Evolutionary conservation across 2,329 filamentous ascomycete species (phyloP), one percentile per base, ranked within the genome.

Genomic region (Aureobasidium leucospermi): DNA sequence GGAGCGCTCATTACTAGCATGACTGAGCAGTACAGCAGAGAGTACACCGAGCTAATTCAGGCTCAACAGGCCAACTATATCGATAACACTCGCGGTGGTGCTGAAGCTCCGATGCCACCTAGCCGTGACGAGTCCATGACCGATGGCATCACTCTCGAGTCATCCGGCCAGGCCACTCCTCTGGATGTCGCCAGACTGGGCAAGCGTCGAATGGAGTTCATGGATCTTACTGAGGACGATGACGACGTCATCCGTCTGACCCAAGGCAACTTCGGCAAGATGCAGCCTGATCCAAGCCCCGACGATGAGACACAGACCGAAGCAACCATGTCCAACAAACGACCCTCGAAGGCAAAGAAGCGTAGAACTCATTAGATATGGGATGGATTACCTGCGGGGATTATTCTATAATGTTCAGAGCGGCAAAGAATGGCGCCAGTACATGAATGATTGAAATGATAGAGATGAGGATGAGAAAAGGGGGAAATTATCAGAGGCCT

Each of bases 311-410:
- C 13, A 11, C 11, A 42, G 3, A 32, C 5, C 8, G 41, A 31
- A 56, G 52, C 41, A 36, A 19, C 19, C 15, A 10, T n/a, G 29
- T 34, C 45, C 39, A 16, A 32, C 13, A 39, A 45, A 4, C 1
- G 3, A 15, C 28, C 7, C 10, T 23, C 41, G 1, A 57, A 29
- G 52, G 16, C 19, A 3, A 57, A 57, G 52, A 57, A 57, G 42
- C 52, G 52, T 41, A 57, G 32, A 28, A 57, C 52, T 38, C 29
- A 46, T 57, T 57, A 57, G 52, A 19, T 29, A 32, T 57, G 52
- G 52, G 41, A 7, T 1, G 51, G 51, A 43, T 16, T 43, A 43
- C 51, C 51, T 32, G 51, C 51, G 28, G 38, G 36, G 19, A 23
- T 23, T 23, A 23, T 23, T 23, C 23, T 52, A 13, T 9, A 32